These are phyloP conservation scores for Gorgonomyces haynaldii DNA, from an alignment of 192 early-diverging fungal genomes.

Conservation along the genomic window DNA sequence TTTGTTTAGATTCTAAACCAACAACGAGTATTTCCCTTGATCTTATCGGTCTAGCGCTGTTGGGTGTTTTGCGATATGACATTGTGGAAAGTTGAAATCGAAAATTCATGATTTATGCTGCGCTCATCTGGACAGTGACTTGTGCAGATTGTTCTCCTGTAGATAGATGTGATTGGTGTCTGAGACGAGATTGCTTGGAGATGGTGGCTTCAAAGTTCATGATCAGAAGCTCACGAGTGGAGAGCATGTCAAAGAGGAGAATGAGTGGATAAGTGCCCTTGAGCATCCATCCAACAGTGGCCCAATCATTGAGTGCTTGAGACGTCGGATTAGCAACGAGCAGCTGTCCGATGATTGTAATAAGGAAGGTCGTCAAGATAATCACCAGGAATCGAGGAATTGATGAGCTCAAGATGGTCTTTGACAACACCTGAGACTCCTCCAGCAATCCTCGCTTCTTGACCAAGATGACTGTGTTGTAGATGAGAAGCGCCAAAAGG, in stretches of 20 bases:
- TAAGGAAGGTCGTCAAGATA: constrained; percentile 1
- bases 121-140: too few species aligned
- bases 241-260: constrained; percentile 17
- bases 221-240: constrained; percentile 21
- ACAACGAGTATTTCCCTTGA: constrained; percentile 5
- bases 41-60: too few species aligned
- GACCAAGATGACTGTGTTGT: constrained; percentile 3
- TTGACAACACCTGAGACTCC: too few species aligned
- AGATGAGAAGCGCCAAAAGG: constrained; percentile 12
- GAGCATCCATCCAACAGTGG: constrained; percentile 12
- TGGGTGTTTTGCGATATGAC: too few species aligned
- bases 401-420: constrained; percentile 4
- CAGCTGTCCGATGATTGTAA: constrained; percentile 8
- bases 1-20: background rate
- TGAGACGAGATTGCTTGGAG: too few species aligned
- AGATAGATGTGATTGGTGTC: too few species aligned
- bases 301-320: constrained; percentile 5
- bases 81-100: too few species aligned
- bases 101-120: too few species aligned
- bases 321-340: background rate
- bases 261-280: constrained; percentile 22
- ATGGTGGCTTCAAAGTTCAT: constrained; percentile 3
- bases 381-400: constrained; percentile 5
- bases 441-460: too few species aligned
- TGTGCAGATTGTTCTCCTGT: too few species aligned